Percentiles rank a stretch among this genome's conserved stretches.
These are phyloP conservation scores for Aspergillus terreus DNA, from an alignment of 2,329 filamentous ascomycete species.

Conservation along the genomic window DNA sequence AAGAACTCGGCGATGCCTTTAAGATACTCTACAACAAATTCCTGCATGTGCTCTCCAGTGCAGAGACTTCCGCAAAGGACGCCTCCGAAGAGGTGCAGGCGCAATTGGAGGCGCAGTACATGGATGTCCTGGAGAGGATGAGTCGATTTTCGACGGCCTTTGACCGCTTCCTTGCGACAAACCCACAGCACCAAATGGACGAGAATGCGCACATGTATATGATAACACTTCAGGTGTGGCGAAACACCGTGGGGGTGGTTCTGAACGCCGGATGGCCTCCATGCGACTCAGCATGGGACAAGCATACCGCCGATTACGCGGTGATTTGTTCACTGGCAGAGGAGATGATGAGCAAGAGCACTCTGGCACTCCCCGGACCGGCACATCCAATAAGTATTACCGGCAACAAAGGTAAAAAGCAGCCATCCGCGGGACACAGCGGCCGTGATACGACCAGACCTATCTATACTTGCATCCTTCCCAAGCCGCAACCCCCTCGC, in stretches of 20 bases:
- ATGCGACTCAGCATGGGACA: slow-evolving; percentile 12
- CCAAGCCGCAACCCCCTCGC: slow-evolving; percentile 2
- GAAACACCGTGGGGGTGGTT: slow-evolving; percentile 7
- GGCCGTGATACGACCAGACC: background rate
- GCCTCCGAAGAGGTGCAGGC: background rate
- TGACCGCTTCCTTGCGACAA: slow-evolving; percentile 10
- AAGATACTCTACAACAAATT: slow-evolving; percentile 16
- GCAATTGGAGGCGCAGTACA: background rate
- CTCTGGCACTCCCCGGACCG: background rate
- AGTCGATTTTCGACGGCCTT: slow-evolving; percentile 9
- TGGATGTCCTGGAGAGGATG: background rate
- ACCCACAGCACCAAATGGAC: background rate
- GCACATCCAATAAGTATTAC: background rate
- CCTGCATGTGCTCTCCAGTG: background rate
- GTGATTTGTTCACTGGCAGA: slow-evolving; percentile 7
- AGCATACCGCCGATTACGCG: slow-evolving; percentile 5
- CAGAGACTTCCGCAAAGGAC: background rate
- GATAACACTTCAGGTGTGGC: slow-evolving; percentile 14
- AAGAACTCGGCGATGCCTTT: slow-evolving; percentile 11
- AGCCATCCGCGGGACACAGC: background rate
- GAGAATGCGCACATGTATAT: background rate
- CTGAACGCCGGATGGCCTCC: slow-evolving; percentile 8
- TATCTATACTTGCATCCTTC: background rate
- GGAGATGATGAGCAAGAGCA: slow-evolving; percentile 5
- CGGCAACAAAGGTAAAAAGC: background rate